A percentile compares a stretch with the other conserved stretches of the same genome.
phyloP scores from a whole-genome alignment of 768 basidiomycete species.

The Agrocybe chaxingu region DNA sequence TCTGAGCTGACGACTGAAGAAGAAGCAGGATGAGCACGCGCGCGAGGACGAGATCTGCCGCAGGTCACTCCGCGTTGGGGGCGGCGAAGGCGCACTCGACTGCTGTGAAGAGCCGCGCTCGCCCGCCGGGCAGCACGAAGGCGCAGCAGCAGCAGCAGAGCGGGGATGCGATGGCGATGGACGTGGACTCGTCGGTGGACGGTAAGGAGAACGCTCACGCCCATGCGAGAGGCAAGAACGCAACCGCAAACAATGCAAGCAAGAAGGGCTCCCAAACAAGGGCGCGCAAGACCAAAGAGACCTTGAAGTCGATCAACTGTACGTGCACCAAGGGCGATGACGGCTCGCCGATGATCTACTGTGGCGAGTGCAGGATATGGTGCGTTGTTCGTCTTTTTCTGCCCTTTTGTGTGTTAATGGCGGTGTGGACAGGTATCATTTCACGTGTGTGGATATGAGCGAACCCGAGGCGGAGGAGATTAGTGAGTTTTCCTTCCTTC shows the following conservation, averaged over 20 bases:
- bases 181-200: constrained; percentile 8
- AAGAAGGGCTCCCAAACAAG: constrained; percentile 17
- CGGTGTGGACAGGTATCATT: constrained; percentile 68
- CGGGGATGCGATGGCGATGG: constrained; percentile 10
- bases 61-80: constrained; percentile 5
- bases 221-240: constrained; percentile 1
- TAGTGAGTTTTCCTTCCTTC: constrained; percentile 45
- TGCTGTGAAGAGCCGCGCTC: background rate
- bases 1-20: background rate
- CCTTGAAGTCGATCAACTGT: constrained; percentile 42
- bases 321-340: constrained; percentile 68
- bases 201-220: constrained; percentile 12
- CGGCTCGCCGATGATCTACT: constrained; percentile 79
- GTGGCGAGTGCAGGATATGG: constrained; percentile 73
- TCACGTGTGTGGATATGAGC: constrained; percentile 65
- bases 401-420: constrained; percentile 4
- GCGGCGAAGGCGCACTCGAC: background rate
- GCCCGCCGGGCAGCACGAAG: background rate
- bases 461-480: constrained; percentile 73
- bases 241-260: constrained; percentile 1
- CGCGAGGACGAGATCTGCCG: constrained; percentile 38
- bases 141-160: background rate
- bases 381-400: constrained; percentile 26
- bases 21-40: constrained; percentile 39
- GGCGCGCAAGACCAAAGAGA: constrained; percentile 13